Conservation (phyloP, 2,329 filamentous ascomycete genomes). For the Macroventuria anomochaeta region DNA sequence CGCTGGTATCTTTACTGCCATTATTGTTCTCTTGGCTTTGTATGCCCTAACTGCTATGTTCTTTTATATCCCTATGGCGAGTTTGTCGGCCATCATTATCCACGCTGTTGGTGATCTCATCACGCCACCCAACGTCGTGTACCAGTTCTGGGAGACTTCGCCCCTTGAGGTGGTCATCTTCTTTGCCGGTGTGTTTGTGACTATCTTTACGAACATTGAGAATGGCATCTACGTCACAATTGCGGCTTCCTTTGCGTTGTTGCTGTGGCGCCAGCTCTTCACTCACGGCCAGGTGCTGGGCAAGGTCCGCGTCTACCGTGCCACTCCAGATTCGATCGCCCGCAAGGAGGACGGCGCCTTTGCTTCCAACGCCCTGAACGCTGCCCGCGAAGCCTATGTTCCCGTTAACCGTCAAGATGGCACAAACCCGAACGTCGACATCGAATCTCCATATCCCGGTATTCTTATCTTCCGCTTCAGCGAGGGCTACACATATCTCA, state of each 20-base stretch:
- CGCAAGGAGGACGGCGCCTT: constrained; percentile 38
- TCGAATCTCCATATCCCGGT: constrained; percentile 85
- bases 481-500: constrained; percentile 96
- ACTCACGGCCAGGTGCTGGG: constrained; percentile 80
- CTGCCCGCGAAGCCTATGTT: constrained; percentile 54
- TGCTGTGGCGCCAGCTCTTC: constrained; percentile 84
- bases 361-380: constrained; percentile 10
- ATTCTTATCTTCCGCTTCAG: constrained; percentile 96
- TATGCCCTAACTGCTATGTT: constrained; percentile 90
- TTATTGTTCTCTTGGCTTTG: constrained; percentile 86
- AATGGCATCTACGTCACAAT: constrained; percentile 92
- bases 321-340: constrained; percentile 78
- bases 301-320: constrained; percentile 80
- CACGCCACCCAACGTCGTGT: constrained; percentile 88
- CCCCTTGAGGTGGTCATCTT: constrained; percentile 92
- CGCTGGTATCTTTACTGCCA: constrained; percentile 84
- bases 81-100: constrained; percentile 88
- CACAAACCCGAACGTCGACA: constrained; percentile 80
- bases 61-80: constrained; percentile 87
- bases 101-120: constrained; percentile 94
- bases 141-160: constrained; percentile 94
- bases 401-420: constrained; percentile 88
- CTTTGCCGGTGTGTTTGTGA: constrained; percentile 85
- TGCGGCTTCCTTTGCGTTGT: constrained; percentile 73
- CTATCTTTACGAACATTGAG: constrained; percentile 87